Conservation (phyloP, 108 stramenopile genomes). For the Cyclostephanos invisitatus region DNA sequence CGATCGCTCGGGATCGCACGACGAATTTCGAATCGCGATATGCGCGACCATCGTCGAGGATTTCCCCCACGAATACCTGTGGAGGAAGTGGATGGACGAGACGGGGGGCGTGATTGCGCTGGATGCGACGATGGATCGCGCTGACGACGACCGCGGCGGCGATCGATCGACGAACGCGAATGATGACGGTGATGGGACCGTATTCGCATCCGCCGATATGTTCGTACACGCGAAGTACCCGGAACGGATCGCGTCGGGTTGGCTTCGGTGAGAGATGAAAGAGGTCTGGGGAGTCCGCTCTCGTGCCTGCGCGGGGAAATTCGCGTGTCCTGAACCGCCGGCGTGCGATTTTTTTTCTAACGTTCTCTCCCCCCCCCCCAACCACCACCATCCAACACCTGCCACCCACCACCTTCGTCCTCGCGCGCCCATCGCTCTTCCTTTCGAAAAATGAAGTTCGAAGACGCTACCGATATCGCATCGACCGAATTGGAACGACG, state of each 20-base stretch:
- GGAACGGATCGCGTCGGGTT: conserved; percentile 31
- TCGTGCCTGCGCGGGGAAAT: too few species aligned
- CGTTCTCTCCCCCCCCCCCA: background rate
- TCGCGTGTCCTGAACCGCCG: too few species aligned
- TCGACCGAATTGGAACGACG: conserved; percentile 56
- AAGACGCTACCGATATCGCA: conserved; percentile 47
- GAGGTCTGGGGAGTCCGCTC: background rate
- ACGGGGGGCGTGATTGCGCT: conserved; percentile 21
- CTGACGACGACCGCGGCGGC: background rate
- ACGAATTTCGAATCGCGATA: conserved; percentile 43
- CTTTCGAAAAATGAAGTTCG: conserved; percentile 5
- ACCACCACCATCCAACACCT: too few species aligned
- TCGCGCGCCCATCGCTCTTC: background rate
- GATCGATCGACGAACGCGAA: background rate
- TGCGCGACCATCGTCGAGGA: conserved; percentile 56
- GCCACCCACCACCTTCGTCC: background rate
- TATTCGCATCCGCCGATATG: conserved; percentile 37
- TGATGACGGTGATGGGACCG: background rate
- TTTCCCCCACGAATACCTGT: conserved; percentile 54
- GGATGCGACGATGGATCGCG: background rate
- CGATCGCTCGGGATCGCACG: background rate
- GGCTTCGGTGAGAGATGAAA: conserved; percentile 34
- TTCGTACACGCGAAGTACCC: conserved; percentile 56
- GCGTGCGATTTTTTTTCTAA: background rate
- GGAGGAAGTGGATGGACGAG: conserved; percentile 53